Conservation (phyloP, 148 eudicot species). For the Pharnaceum exiguum region DNA sequence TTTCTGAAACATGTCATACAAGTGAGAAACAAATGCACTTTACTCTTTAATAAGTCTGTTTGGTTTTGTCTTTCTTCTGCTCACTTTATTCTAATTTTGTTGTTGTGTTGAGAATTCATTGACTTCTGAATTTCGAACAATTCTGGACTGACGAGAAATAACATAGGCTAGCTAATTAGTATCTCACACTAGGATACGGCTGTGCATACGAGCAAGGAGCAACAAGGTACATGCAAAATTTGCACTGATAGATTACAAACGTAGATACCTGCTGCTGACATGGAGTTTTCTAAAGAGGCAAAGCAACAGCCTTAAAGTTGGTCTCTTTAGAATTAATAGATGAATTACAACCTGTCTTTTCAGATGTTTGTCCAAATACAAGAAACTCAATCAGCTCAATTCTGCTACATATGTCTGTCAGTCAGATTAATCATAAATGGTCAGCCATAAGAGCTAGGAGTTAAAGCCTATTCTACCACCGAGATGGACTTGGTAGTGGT, state of each 20-base stretch:
- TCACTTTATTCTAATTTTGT: not conserved
- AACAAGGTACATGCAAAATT: too few relatives aligned
- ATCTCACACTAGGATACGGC: too few relatives aligned
- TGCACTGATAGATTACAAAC: too few relatives aligned
- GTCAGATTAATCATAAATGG: not conserved
- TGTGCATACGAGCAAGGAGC: too few relatives aligned
- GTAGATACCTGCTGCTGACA: too few relatives aligned
- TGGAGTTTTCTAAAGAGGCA: too few relatives aligned
- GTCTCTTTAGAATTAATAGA: too few relatives aligned
- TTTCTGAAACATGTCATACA: not conserved
- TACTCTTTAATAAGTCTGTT: not conserved
- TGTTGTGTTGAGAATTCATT: not conserved
- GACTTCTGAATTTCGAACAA: too few relatives aligned
- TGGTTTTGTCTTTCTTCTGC: not conserved
- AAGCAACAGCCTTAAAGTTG: too few relatives aligned
- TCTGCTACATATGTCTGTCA: conserved; percentile 9
- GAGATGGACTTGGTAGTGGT: conserved; percentile 58
- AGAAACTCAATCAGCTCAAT: not conserved
- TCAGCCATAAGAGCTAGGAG: conserved; percentile 3
- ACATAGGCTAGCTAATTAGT: too few relatives aligned
- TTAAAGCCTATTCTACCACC: conserved; percentile 28
- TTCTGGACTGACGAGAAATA: too few relatives aligned
- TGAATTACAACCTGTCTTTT: too few relatives aligned
- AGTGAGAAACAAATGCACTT: not conserved
- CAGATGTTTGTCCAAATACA: not conserved